phyloP scores from a whole-genome alignment of 305 asterid genomes.

The Solanum hybrid region DNA sequence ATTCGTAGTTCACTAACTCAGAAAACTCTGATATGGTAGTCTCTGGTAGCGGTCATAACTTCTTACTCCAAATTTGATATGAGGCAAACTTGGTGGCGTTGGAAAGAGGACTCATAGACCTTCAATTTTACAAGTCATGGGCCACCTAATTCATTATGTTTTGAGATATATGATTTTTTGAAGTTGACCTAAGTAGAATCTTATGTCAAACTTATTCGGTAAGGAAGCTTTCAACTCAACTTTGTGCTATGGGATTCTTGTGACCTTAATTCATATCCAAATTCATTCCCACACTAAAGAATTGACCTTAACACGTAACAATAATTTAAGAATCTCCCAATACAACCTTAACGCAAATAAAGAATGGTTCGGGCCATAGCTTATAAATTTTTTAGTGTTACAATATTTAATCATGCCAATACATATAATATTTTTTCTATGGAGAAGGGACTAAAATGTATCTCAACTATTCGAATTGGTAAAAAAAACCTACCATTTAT shows the following conservation, averaged over 20 bases:
- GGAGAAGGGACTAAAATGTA: not conserved
- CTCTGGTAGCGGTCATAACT: not conserved
- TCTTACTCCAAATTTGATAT: not conserved
- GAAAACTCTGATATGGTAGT: not conserved
- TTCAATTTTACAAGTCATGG: not conserved
- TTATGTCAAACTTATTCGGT: not conserved
- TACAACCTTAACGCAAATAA: not conserved
- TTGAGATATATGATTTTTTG: not conserved
- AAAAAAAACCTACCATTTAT: no score
- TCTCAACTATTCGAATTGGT: not conserved
- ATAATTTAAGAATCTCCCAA: not conserved
- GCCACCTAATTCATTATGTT: not conserved
- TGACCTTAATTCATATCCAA: not conserved
- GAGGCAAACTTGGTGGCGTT: not conserved
- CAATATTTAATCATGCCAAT: not conserved
- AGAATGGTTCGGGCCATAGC: not conserved
- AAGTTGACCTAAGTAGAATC: not conserved
- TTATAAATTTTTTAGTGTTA: not conserved
- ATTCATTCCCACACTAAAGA: not conserved
- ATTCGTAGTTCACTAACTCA: not conserved
- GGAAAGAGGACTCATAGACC: not conserved
- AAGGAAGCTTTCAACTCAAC: not conserved
- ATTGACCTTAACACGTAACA: not conserved
- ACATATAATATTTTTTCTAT: no score
- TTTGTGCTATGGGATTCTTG: no score